Conservation (phyloP, 164 flowering plant species). For the Brasenia schreberi region DNA sequence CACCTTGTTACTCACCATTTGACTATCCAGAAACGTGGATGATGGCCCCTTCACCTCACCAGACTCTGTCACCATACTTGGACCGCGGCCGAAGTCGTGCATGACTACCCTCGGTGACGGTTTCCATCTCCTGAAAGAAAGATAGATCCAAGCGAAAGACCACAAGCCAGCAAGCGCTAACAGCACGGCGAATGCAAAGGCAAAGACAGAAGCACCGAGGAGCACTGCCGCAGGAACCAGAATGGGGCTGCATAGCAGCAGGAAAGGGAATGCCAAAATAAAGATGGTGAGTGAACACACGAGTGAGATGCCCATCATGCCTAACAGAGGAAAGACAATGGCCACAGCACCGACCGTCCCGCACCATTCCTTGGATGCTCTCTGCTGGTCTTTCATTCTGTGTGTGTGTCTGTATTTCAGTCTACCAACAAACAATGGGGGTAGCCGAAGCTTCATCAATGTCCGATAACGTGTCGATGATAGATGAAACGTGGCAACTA, state of each 20-base stretch:
- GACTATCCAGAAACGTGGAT: no score
- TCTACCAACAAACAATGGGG: no score
- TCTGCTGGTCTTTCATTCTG: no score
- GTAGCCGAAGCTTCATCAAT: no score
- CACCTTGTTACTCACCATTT: neutral
- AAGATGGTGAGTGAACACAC: conserved; percentile 11
- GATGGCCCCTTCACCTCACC: conserved; percentile 9
- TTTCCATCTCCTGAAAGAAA: neutral
- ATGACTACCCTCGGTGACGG: neutral
- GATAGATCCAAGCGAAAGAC: conserved; percentile 11
- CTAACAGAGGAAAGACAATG: conserved; percentile 14
- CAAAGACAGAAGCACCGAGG: conserved; percentile 8
- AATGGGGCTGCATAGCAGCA: conserved; percentile 20
- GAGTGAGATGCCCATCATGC: conserved; percentile 15
- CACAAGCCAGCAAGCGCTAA: conserved; percentile 13
- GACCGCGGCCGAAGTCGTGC: conserved; percentile 1
- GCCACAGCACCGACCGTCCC: conserved; percentile 1
- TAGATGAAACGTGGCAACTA: no score
- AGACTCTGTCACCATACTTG: conserved; percentile 6
- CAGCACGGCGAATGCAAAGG: conserved; percentile 10
- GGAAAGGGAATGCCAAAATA: conserved; percentile 16
- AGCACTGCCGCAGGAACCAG: conserved; percentile 8
- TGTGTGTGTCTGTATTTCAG: no score
- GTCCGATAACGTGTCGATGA: no score
- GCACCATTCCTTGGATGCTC: no score